A percentile compares a stretch with the other conserved stretches of the same genome.
Conservation (phyloP, 2,329 filamentous ascomycete genomes). For the Paracamarosporium sp. region DNA sequence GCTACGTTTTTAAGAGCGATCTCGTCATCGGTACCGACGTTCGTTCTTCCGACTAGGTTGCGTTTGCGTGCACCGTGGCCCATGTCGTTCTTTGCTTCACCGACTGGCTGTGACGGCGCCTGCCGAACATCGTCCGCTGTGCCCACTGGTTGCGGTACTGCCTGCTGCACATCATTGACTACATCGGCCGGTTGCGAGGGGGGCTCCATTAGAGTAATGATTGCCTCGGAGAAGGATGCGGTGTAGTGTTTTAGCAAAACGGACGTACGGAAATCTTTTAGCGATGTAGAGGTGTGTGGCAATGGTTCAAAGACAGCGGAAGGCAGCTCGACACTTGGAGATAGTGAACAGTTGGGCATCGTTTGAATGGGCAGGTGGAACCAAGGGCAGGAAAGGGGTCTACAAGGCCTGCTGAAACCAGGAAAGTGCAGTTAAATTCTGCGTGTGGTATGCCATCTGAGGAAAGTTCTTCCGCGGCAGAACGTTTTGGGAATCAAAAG, state of each 20-base stretch:
- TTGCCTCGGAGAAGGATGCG: too few species aligned
- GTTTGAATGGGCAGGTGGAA: not conserved
- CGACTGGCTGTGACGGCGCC: not conserved
- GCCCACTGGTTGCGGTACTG: too few species aligned
- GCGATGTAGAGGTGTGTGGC: not conserved
- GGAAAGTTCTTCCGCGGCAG: too few species aligned
- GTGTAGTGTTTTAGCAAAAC: not conserved
- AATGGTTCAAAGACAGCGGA: not conserved
- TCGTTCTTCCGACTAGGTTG: not conserved
- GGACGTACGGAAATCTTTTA: not conserved
- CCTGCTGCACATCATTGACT: too few species aligned
- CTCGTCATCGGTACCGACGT: not conserved
- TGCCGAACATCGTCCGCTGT: too few species aligned
- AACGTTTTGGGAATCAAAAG: too few species aligned
- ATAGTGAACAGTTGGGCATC: not conserved
- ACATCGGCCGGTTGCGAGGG: not conserved
- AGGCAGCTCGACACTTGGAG: not conserved
- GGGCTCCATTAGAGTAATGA: not conserved
- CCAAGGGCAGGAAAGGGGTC: not conserved
- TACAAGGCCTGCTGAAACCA: too few species aligned
- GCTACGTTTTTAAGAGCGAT: not conserved
- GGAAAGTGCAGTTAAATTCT: too few species aligned
- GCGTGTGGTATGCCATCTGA: too few species aligned
- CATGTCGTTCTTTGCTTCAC: not conserved
- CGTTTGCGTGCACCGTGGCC: not conserved